Evolutionary conservation across 2,329 filamentous ascomycete genomes (phyloP).

Genomic region (Xylaria hypoxylon): DNA sequence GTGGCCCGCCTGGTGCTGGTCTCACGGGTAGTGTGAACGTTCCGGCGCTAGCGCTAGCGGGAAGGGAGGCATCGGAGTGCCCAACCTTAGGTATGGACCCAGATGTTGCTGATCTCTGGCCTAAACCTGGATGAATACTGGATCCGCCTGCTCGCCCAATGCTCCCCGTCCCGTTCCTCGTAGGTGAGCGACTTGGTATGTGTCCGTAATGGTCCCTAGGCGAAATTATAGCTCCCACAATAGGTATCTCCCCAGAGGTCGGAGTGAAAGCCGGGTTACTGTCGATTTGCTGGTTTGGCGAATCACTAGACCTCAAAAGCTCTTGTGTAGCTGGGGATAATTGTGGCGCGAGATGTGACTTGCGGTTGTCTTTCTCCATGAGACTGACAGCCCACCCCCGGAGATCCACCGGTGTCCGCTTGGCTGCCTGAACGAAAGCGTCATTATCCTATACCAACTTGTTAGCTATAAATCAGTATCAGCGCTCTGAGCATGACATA

Average conservation of each 20-base stretch:
- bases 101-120: slow-evolving; percentile 63
- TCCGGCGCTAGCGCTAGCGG: slow-evolving; percentile 58
- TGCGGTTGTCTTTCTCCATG: slow-evolving; percentile 95
- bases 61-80: slow-evolving; percentile 50
- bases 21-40: slow-evolving; percentile 75
- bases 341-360: slow-evolving; percentile 88
- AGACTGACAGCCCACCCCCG: slow-evolving; percentile 93
- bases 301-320: slow-evolving; percentile 74
- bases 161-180: slow-evolving; percentile 61
- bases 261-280: slow-evolving; percentile 67
- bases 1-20: slow-evolving; percentile 68
- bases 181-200: slow-evolving; percentile 63
- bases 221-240: slow-evolving; percentile 68
- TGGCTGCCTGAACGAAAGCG: slow-evolving; percentile 94
- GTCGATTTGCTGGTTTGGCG: slow-evolving; percentile 64
- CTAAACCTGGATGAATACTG: slow-evolving; percentile 64
- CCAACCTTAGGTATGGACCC: slow-evolving; percentile 65
- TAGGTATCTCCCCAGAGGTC: slow-evolving; percentile 78
- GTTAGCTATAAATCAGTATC: slow-evolving; percentile 41
- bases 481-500: slow-evolving; percentile 60
- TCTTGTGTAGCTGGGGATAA: slow-evolving; percentile 82
- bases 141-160: slow-evolving; percentile 60
- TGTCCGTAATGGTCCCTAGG: slow-evolving; percentile 62
- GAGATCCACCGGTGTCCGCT: slow-evolving; percentile 93
- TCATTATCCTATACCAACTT: slow-evolving; percentile 77